Percentiles rank a stretch among this genome's conserved stretches.
phyloP scores from a whole-genome alignment of 2,329 filamentous ascomycete genomes.

The Trichoderma sp. region DNA sequence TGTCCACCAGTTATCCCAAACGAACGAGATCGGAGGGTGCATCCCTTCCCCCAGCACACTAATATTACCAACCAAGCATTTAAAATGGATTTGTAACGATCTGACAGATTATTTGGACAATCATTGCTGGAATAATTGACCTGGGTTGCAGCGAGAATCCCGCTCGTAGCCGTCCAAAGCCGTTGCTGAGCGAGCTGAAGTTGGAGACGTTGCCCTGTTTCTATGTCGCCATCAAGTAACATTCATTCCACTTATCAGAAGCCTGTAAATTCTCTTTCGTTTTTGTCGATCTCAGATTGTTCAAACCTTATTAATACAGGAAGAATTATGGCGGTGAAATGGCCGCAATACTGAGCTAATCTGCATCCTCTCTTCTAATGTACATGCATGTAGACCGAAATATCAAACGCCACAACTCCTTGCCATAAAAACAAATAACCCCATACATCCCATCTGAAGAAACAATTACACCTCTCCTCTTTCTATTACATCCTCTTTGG shows the following conservation, averaged over 20 bases:
- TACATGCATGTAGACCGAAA: not conserved
- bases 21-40: slow-evolving; percentile 1
- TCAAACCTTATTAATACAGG: not conserved
- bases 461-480: not conserved
- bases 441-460: not conserved
- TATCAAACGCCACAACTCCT: not conserved
- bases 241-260: not conserved
- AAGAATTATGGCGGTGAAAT: not conserved
- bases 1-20: not conserved
- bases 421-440: not conserved
- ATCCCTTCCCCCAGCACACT: not conserved
- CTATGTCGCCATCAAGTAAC: not conserved
- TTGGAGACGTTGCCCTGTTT: not conserved
- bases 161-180: slow-evolving; percentile 11
- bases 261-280: not conserved
- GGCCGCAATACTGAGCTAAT: not conserved
- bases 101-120: not conserved
- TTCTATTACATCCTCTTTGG: not conserved
- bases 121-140: not conserved
- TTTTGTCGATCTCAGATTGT: not conserved
- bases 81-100: not conserved
- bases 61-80: not conserved
- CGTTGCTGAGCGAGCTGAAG: slow-evolving; percentile 1
- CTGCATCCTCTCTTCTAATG: not conserved
- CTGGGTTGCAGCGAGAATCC: not conserved